phyloP scores from a whole-genome alignment of 1,139 yeast genomes.

The Geotrichum cucujoidarum region DNA sequence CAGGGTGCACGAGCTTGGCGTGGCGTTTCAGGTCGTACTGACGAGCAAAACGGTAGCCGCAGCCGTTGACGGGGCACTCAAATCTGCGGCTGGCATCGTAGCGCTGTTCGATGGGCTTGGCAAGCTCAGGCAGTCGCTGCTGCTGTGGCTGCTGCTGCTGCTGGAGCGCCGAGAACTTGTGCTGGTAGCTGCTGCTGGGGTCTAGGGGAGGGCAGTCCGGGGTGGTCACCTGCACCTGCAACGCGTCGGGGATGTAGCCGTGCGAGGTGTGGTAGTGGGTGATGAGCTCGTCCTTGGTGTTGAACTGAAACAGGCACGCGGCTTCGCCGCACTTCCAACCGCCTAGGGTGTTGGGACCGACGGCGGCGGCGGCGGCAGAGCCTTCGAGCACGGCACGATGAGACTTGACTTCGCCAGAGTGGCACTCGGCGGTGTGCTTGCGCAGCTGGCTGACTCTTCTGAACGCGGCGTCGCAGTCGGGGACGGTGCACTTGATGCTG shows the following conservation, averaged over 20 bases:
- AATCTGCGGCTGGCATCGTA: constrained; percentile 32
- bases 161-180: constrained; percentile 13
- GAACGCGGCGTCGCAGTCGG: constrained; percentile 61
- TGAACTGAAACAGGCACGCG: background rate
- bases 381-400: background rate
- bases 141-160: constrained; percentile 13
- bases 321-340: constrained; percentile 21
- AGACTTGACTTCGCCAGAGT: constrained; percentile 30
- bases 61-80: constrained; percentile 34
- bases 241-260: constrained; percentile 29
- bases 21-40: constrained; percentile 41
- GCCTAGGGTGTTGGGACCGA: background rate
- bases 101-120: constrained; percentile 36
- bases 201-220: constrained; percentile 12
- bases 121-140: constrained; percentile 14
- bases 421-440: constrained; percentile 64
- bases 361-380: background rate
- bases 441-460: constrained; percentile 74
- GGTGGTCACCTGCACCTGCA: constrained; percentile 21
- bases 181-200: constrained; percentile 12
- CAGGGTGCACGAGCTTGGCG: constrained; percentile 29
- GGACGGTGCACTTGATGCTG: constrained; percentile 57
- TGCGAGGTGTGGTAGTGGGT: constrained; percentile 44
- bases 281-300: constrained; percentile 40
- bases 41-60: constrained; percentile 37